These are phyloP conservation scores for Protea cynaroides DNA, from an alignment of 164 flowering plant species.

Conservation along the genomic window DNA sequence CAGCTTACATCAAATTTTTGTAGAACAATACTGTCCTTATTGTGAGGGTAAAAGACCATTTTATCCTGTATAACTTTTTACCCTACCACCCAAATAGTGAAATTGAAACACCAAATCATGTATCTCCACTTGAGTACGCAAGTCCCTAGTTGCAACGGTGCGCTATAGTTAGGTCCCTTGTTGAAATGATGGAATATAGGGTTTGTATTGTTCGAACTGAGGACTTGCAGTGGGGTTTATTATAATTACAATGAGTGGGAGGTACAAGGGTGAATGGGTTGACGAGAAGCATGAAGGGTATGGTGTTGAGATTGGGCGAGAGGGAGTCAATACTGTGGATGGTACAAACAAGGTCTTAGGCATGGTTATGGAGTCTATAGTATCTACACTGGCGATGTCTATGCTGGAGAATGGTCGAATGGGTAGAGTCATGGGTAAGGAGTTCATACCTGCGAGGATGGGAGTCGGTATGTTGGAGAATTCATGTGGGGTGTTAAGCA, in stretches of 20 bases:
- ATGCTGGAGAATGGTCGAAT: constrained; percentile 77
- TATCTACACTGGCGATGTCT: constrained; percentile 76
- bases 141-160: too few species aligned
- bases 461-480: constrained; percentile 74
- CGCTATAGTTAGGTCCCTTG: too few species aligned
- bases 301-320: constrained; percentile 83
- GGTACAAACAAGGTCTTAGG: constrained; percentile 69
- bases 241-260: constrained; percentile 68
- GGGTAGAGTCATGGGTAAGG: constrained; percentile 89
- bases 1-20: too few species aligned
- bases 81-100: too few species aligned
- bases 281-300: constrained; percentile 75
- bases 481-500: constrained; percentile 89
- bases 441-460: constrained; percentile 68
- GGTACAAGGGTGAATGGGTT: constrained; percentile 84
- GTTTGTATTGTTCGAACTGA: too few species aligned
- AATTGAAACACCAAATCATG: too few species aligned
- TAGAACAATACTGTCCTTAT: too few species aligned
- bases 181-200: too few species aligned
- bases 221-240: constrained; percentile 85
- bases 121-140: too few species aligned
- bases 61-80: too few species aligned
- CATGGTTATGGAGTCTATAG: constrained; percentile 76
- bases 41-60: too few species aligned
- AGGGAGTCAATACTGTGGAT: constrained; percentile 79